These are phyloP conservation scores for Mallotus nudiflorus DNA, from an alignment of 345 rosid species.

Conservation along the genomic window DNA sequence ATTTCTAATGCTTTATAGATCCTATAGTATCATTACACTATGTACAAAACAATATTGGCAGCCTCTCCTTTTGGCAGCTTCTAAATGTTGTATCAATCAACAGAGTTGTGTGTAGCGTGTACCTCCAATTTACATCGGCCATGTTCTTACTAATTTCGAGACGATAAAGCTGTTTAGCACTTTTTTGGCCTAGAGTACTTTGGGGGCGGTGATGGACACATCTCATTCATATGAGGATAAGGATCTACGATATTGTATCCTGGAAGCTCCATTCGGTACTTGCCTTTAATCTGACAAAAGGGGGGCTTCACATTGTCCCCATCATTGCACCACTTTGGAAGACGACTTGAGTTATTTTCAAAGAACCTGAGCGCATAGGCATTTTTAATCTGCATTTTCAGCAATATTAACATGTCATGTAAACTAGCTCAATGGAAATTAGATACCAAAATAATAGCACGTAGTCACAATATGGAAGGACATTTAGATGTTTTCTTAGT, in stretches of 20 bases:
- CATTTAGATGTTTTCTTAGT: background rate
- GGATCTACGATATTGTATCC: constrained; percentile 82
- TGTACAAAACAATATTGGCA: constrained; percentile 23
- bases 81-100: background rate
- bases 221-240: constrained; percentile 88
- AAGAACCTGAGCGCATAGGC: constrained; percentile 77
- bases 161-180: constrained; percentile 47
- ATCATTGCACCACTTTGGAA: constrained; percentile 92
- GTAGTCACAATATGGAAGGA: background rate
- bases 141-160: too few relatives aligned
- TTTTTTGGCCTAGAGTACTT: constrained; percentile 61
- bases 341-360: constrained; percentile 73
- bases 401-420: background rate
- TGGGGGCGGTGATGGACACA: constrained; percentile 89
- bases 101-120: background rate
- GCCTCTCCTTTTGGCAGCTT: constrained; percentile 8
- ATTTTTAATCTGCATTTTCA: constrained; percentile 68
- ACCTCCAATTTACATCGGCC: background rate
- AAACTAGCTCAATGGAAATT: background rate
- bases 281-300: constrained; percentile 86
- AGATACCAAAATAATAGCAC: background rate
- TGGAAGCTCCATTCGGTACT: constrained; percentile 93
- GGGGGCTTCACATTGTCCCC: constrained; percentile 75
- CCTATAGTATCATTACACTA: constrained; percentile 11
- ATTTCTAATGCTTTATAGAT: constrained; percentile 2